Evolutionary conservation across 2,329 filamentous ascomycete genomes (phyloP).

Genomic region (Penicillium fuscoglaucum): DNA sequence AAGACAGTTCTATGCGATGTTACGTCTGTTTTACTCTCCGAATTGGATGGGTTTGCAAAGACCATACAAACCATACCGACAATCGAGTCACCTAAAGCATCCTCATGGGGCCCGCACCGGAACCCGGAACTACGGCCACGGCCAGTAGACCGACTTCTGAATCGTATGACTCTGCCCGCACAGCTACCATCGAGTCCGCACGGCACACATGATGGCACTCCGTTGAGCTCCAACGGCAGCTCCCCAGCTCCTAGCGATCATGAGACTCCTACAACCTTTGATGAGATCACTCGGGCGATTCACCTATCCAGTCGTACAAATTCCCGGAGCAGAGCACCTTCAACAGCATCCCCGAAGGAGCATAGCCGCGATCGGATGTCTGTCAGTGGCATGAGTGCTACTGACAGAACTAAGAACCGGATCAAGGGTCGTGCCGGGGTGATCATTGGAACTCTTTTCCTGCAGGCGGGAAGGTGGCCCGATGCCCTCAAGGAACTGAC

Average conservation of each 20-base stretch:
- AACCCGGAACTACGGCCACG: constrained; percentile 48
- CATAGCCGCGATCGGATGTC: constrained; percentile 62
- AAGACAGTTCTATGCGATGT: constrained; percentile 79
- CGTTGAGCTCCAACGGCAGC: constrained; percentile 40
- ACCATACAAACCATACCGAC: constrained; percentile 70
- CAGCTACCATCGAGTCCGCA: constrained; percentile 51
- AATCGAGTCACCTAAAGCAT: constrained; percentile 70
- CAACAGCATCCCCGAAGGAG: constrained; percentile 49
- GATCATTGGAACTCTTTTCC: constrained; percentile 78
- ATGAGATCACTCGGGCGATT: constrained; percentile 51
- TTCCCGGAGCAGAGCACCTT: constrained; percentile 39
- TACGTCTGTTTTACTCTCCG: constrained; percentile 70
- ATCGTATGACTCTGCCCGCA: constrained; percentile 80
- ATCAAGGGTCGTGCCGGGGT: constrained; percentile 78
- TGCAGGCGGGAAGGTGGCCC: constrained; percentile 85
- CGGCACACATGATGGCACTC: constrained; percentile 31
- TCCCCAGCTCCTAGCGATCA: constrained; percentile 40
- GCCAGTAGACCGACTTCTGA: constrained; percentile 58
- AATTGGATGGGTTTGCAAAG: constrained; percentile 72
- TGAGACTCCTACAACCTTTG: constrained; percentile 56
- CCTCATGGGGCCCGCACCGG: constrained; percentile 51
- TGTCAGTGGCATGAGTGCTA: constrained; percentile 69
- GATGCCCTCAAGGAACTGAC: constrained; percentile 82
- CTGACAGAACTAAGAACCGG: constrained; percentile 75
- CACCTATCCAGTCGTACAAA: constrained; percentile 40